These are phyloP conservation scores for Lactarius trivialis DNA, from an alignment of 768 basidiomycete genomes.

Conservation along the genomic window DNA sequence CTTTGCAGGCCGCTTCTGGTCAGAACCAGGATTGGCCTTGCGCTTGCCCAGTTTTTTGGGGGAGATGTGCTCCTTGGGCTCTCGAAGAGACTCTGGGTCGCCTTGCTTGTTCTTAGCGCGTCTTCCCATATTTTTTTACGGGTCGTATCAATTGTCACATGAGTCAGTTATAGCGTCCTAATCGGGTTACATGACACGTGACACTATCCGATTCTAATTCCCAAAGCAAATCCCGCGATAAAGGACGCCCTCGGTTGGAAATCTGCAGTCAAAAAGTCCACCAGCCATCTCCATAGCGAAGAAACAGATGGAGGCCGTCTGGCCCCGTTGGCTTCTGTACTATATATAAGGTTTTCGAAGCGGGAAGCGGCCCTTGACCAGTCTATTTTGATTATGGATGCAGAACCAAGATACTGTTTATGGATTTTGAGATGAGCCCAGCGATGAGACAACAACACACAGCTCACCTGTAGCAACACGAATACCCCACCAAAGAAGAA, in stretches of 20 bases:
- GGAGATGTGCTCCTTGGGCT: slow-evolving; percentile 34
- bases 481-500: slow-evolving; percentile 88
- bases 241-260: slow-evolving; percentile 90
- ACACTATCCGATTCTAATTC: slow-evolving; percentile 66
- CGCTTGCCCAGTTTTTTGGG: slow-evolving; percentile 66
- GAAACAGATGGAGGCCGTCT: slow-evolving; percentile 56
- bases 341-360: slow-evolving; percentile 73
- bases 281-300: slow-evolving; percentile 56
- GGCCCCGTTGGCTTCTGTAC: slow-evolving; percentile 47
- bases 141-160: neutral
- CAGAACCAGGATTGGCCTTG: slow-evolving; percentile 45
- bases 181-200: neutral
- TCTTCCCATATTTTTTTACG: slow-evolving; percentile 56
- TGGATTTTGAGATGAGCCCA: neutral
- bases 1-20: slow-evolving; percentile 30
- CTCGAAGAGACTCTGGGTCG: slow-evolving; percentile 51
- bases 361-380: slow-evolving; percentile 60
- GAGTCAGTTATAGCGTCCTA: neutral
- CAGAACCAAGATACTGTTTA: slow-evolving; percentile 69
- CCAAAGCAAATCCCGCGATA: slow-evolving; percentile 74
- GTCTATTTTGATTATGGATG: slow-evolving; percentile 68
- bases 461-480: slow-evolving; percentile 82
- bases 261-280: slow-evolving; percentile 85
- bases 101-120: slow-evolving; percentile 81
- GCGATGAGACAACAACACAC: neutral